A percentile compares a stretch with the other conserved stretches of the same genome.
phyloP scores from a whole-genome alignment of 352 stramenopile genomes.

The Thalassiosira delicatula region DNA sequence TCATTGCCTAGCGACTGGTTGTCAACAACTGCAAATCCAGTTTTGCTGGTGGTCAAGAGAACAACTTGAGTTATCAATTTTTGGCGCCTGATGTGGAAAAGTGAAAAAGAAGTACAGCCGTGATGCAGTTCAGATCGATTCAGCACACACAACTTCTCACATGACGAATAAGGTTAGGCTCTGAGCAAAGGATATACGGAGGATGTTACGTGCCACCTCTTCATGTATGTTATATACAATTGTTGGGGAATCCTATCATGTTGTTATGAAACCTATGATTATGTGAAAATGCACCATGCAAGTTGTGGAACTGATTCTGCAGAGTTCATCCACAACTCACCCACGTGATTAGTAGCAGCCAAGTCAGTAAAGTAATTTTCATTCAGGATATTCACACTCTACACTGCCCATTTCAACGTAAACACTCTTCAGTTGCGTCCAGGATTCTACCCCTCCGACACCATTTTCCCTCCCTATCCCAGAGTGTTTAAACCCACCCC shows the following conservation, averaged over 20 bases:
- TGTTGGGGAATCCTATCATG: too few species aligned
- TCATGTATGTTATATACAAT: too few species aligned
- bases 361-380: too few species aligned
- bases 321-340: too few species aligned
- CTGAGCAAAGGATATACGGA: too few species aligned
- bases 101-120: not conserved
- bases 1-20: conserved; percentile 38
- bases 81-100: not conserved
- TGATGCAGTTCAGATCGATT: too few species aligned
- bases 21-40: conserved; percentile 34
- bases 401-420: conserved; percentile 57
- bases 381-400: conserved; percentile 29
- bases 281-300: too few species aligned
- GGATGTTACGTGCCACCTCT: too few species aligned
- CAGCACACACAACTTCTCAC: too few species aligned
- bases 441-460: conserved; percentile 52
- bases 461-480: conserved; percentile 93
- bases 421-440: conserved; percentile 58
- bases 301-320: too few species aligned
- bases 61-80: not conserved
- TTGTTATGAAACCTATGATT: not conserved
- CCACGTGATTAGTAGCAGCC: too few species aligned
- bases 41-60: conserved; percentile 41
- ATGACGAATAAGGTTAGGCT: too few species aligned
- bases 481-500: conserved; percentile 90